Conservation (phyloP, 2,329 filamentous ascomycete genomes). For the Aspergillus arachidicola region DNA sequence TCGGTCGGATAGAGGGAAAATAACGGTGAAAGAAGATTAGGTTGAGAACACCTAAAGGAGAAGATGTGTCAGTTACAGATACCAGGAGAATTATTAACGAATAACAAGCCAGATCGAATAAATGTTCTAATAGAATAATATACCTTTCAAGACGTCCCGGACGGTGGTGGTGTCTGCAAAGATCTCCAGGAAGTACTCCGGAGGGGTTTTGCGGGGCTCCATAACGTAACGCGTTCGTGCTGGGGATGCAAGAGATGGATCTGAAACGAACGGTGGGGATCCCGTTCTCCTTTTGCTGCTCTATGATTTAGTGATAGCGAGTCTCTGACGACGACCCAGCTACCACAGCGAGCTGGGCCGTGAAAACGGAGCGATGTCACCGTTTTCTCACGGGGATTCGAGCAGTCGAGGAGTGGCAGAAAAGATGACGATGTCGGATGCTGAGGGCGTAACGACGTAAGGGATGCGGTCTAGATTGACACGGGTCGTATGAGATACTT, state of each 20-base stretch:
- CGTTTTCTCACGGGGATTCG: not conserved
- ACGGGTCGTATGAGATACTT: not conserved
- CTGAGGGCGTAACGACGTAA: not conserved
- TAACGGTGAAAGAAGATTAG: conserved; percentile 99
- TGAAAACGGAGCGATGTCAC: conserved; percentile 12
- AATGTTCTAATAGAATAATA: conserved; percentile 19
- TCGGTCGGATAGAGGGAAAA: conserved; percentile 82
- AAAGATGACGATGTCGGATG: not conserved
- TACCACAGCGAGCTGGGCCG: conserved; percentile 22
- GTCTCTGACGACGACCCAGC: conserved; percentile 19
- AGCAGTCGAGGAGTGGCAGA: not conserved
- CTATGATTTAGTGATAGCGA: not conserved
- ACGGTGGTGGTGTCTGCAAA: conserved; percentile 89
- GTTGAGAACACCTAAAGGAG: conserved; percentile 75
- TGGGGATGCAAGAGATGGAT: conserved; percentile 4
- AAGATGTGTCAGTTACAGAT: not conserved
- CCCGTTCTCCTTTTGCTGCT: not conserved
- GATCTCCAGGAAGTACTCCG: conserved; percentile 91
- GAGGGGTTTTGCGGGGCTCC: conserved; percentile 67
- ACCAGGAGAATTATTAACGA: not conserved
- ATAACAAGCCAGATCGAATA: not conserved
- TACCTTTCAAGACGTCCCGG: conserved; percentile 91
- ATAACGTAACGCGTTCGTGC: conserved; percentile 43
- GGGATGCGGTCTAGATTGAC: not conserved
- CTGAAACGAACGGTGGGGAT: not conserved